Evolutionary conservation across 345 rosid species (phyloP).

Genomic region (Turritis glabra): DNA sequence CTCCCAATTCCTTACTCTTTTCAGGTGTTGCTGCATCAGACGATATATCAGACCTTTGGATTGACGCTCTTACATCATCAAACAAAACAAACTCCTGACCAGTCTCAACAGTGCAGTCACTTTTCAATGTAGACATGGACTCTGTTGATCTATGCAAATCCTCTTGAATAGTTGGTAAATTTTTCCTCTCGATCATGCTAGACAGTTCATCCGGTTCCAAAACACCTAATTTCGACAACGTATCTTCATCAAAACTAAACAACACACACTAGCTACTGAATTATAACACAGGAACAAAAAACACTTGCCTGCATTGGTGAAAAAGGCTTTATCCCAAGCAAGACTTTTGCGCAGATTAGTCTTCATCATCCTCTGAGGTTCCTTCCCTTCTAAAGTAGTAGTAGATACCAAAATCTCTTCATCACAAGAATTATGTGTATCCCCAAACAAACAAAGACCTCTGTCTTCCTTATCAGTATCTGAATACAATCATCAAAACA

Average conservation of each 20-base stretch:
- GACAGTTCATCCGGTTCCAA: slow-evolving; percentile 86
- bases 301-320: slow-evolving; percentile 77
- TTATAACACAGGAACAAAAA: neutral
- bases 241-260: slow-evolving; percentile 17
- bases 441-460: slow-evolving; percentile 40
- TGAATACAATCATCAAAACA: slow-evolving; percentile 24
- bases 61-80: slow-evolving; percentile 79
- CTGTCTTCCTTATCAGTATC: slow-evolving; percentile 44
- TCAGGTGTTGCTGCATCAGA: slow-evolving; percentile 39
- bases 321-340: slow-evolving; percentile 96
- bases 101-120: slow-evolving; percentile 58
- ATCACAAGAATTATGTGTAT: slow-evolving; percentile 26
- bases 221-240: slow-evolving; percentile 53
- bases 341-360: slow-evolving; percentile 80
- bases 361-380: slow-evolving; percentile 46
- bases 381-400: slow-evolving; percentile 37
- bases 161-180: slow-evolving; percentile 69
- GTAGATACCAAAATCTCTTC: slow-evolving; percentile 26
- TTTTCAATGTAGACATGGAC: slow-evolving; percentile 69
- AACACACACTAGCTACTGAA: neutral
- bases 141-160: slow-evolving; percentile 68
- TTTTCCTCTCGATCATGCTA: slow-evolving; percentile 57
- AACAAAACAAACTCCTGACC: slow-evolving; percentile 59
- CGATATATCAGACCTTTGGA: slow-evolving; percentile 55
- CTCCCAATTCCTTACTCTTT: slow-evolving; percentile 35